phyloP scores from a whole-genome alignment of 2,329 filamentous ascomycete species.

The Xylaria multiplex region DNA sequence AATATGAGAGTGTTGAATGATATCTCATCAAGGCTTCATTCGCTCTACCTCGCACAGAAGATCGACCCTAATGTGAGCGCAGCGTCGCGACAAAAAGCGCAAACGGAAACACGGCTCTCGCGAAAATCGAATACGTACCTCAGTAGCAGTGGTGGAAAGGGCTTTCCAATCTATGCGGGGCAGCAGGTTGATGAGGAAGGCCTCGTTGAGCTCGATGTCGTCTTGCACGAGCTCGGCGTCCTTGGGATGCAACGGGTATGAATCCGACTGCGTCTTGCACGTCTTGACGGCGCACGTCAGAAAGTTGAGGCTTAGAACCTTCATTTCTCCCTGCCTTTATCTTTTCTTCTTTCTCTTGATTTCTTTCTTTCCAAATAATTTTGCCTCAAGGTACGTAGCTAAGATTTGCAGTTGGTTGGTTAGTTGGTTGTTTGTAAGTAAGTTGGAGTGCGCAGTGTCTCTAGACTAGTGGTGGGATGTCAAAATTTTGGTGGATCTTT shows the following conservation, averaged over 20 bases:
- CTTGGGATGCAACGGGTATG: conserved; percentile 91
- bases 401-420: conserved; percentile 4
- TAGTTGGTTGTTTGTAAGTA: conserved; percentile 25
- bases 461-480: conserved; percentile 24
- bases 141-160: conserved; percentile 76
- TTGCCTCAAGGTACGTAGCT: not conserved
- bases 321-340: conserved; percentile 68
- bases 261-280: conserved; percentile 82
- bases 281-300: conserved; percentile 94
- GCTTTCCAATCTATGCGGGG: conserved; percentile 90
- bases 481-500: conserved; percentile 36
- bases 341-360: not conserved
- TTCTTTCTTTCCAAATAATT: not conserved
- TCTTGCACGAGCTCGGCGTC: conserved; percentile 90
- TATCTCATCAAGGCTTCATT: not conserved
- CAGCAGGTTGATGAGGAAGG: conserved; percentile 85
- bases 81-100: not conserved
- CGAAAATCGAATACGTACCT: conserved; percentile 62
- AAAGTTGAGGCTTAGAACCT: conserved; percentile 95
- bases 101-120: not conserved
- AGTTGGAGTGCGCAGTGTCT: not conserved
- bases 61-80: not conserved
- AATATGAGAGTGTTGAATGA: not conserved
- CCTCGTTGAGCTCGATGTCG: conserved; percentile 81
- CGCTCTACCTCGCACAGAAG: not conserved